Evolutionary conservation across 176 grass and related monocot genomes (phyloP).

Genomic region (Paspalum vaginatum): DNA sequence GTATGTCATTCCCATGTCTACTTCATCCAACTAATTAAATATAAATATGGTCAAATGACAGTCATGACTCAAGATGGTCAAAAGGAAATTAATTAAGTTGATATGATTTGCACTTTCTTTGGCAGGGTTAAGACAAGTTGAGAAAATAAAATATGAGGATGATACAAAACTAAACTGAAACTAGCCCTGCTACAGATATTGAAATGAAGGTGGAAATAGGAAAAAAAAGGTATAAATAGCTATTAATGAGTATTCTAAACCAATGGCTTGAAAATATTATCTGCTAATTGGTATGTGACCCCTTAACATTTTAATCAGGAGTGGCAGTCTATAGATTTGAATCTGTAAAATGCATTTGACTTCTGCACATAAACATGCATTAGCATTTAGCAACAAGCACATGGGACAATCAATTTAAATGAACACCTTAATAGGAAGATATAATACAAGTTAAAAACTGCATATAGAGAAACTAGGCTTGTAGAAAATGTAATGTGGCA

Average conservation of each 20-base stretch:
- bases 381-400: conserved; percentile 4
- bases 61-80: conserved; percentile 4
- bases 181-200: neutral
- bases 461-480: neutral
- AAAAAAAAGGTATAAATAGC: neutral
- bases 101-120: conserved; percentile 11
- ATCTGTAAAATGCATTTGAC: conserved; percentile 5
- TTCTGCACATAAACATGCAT: neutral
- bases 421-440: neutral
- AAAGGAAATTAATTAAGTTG: neutral
- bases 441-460: neutral
- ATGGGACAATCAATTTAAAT: neutral
- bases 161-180: conserved; percentile 4
- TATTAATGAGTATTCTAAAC: neutral
- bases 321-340: neutral
- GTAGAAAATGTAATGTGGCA: neutral
- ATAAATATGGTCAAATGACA: conserved; percentile 40
- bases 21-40: conserved; percentile 83
- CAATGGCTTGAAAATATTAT: conserved; percentile 9
- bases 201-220: neutral
- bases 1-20: conserved; percentile 99
- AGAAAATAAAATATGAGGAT: conserved; percentile 15
- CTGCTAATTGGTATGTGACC: neutral
- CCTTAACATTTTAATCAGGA: neutral
- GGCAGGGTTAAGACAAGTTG: neutral